Conservation (phyloP, 202 grass and related monocot genomes). For the Setaria italica region DNA sequence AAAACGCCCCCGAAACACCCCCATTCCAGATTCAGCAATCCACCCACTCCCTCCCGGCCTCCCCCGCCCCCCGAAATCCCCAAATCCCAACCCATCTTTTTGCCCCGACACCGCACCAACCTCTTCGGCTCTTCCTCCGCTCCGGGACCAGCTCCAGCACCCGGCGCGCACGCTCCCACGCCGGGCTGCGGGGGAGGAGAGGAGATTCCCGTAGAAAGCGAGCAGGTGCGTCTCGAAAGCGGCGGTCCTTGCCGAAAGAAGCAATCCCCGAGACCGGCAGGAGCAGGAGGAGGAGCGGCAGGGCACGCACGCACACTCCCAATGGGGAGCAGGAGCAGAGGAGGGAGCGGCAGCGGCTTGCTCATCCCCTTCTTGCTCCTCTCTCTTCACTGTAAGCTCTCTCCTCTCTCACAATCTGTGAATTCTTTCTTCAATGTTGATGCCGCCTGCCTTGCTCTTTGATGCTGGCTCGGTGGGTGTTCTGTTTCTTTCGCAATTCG, state of each 20-base stretch:
- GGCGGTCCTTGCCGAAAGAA: slow-evolving; percentile 34
- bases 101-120: neutral
- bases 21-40: slow-evolving; percentile 18
- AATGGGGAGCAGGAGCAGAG: slow-evolving; percentile 58
- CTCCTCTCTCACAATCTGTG: neutral
- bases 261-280: neutral
- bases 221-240: slow-evolving; percentile 41
- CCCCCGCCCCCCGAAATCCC: slow-evolving; percentile 6
- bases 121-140: neutral
- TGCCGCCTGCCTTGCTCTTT: neutral
- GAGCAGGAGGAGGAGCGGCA: neutral
- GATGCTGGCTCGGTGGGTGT: neutral
- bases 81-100: neutral
- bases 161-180: slow-evolving; percentile 27
- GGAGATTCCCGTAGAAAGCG: slow-evolving; percentile 52
- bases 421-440: neutral
- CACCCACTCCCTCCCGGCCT: slow-evolving; percentile 19
- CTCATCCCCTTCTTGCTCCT: slow-evolving; percentile 31
- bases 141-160: slow-evolving; percentile 1
- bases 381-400: slow-evolving; percentile 39
- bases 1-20: no score
- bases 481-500: slow-evolving; percentile 24
- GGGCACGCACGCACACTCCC: slow-evolving; percentile 9
- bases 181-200: neutral
- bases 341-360: slow-evolving; percentile 42